Base-by-base conservation (phyloP, 441 rosid genomes). In the Adansonia grandidieri region DNA sequence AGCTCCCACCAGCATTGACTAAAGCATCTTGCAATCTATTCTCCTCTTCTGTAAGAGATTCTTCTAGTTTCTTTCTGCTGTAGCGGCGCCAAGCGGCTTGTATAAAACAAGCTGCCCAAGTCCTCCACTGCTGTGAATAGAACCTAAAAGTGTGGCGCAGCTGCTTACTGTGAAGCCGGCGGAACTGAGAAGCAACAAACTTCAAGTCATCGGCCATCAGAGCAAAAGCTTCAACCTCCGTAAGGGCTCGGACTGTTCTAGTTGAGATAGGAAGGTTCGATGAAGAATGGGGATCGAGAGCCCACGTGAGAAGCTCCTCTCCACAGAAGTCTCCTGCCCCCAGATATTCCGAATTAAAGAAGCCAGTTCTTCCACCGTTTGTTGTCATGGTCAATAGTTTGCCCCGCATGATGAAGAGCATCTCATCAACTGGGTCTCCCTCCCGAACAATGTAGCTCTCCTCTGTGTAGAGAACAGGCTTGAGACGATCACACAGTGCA, bases 21-120 rank as follows among this genome's bases (percentile, higher is more conserved):
- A 93, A 80, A 77, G 95, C 98, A 57, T 88, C 92, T 69, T 92
- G 93, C 78, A 93, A 77, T 74, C 93, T 82, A 10, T 88, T 79
- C 81, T 93, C 98, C 74, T 92, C 92, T 74, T 85, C 88, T 53
- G 71, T 79, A 40, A 91, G 87, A 13, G 93, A 70, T 75, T 93
- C 94, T 74, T 91, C 96, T 0, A 80, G 84, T 79, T 90, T 94
- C 96, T 87, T 94, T 83, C 83, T 89, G 17, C 76, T 68, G 72
- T 88, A 85, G 7, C 93, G 87, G 9, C 92, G 90, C 97, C 97
- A 94, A 1, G 94, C 93, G 6, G 96, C 93, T 87, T 91, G 97
- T 77, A 92, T 90, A 74, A 88, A 92, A 74, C 94, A 92, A 20
- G 98, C 98, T 0, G 98, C 98, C 98, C 98, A 94, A 0, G 93